A percentile compares a stretch with the other conserved stretches of the same genome.
Evolutionary conservation across 352 stramenopile species (phyloP).

Genomic region (Aphanomyces astaci): DNA sequence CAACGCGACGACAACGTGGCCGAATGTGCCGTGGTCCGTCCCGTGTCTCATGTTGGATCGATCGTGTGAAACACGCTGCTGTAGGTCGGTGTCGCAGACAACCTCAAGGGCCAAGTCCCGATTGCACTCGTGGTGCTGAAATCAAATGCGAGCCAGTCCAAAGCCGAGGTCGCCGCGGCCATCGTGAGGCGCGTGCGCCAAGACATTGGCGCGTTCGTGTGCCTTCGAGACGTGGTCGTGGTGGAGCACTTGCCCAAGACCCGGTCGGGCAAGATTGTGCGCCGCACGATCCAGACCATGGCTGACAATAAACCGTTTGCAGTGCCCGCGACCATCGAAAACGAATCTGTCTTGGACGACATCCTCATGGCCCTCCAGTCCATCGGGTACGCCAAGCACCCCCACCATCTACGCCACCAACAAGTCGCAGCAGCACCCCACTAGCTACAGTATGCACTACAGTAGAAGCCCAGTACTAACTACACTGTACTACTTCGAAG

Average conservation of each 20-base stretch:
- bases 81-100: slow-evolving; percentile 33
- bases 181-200: slow-evolving; percentile 35
- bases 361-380: slow-evolving; percentile 31
- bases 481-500: too few species aligned
- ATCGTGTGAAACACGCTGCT: not conserved
- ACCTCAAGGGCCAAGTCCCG: slow-evolving; percentile 40
- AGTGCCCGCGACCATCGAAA: slow-evolving; percentile 48
- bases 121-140: slow-evolving; percentile 42
- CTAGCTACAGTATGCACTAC: too few species aligned
- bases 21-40: slow-evolving; percentile 75
- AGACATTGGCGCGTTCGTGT: slow-evolving; percentile 49
- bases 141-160: slow-evolving; percentile 31
- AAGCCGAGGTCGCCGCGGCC: slow-evolving; percentile 28
- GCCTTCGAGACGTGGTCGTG: slow-evolving; percentile 37
- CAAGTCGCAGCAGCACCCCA: not conserved
- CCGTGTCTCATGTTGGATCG: not conserved
- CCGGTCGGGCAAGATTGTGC: slow-evolving; percentile 46
- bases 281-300: slow-evolving; percentile 45
- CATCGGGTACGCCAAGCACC: slow-evolving; percentile 37
- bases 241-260: slow-evolving; percentile 44
- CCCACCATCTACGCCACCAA: not conserved
- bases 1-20: slow-evolving; percentile 73
- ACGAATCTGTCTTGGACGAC: slow-evolving; percentile 35
- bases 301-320: slow-evolving; percentile 36
- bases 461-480: too few species aligned